Evolutionary conservation across 257 asterid genomes (phyloP), one percentile per base, ranked within the genome.

Genomic region (Eucommia ulmoides): DNA sequence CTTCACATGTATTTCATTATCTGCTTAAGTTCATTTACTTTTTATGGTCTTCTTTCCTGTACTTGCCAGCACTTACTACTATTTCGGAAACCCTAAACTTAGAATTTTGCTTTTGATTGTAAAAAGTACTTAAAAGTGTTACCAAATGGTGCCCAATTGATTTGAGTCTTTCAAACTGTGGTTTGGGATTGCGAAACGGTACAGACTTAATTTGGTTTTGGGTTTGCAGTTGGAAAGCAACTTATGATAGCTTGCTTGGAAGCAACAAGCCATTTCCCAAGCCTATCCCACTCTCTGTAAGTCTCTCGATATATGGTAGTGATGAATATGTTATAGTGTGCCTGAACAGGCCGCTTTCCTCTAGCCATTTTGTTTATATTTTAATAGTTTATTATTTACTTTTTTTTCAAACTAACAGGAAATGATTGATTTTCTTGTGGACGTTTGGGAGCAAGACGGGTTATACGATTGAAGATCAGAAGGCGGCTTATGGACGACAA

Each of bases 381-480:
- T 29, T 29, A 29, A 29, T 12, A 29, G 7, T 7, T 29, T 29
- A 5, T 29, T 5, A 29, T 5, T 29, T 29, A 12, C 38, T 56
- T 29, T 42, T 18, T 33, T 62, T 44, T 51, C 20, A 22, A 71
- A 61, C 44, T 24, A 7, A 53, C 83, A 85, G 95, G 94, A 85
- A 67, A 77, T 85, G 93, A 57, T 82, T 22, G 95, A 79, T 57
- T 82, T 85, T 65, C 84, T 85, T 24, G 95, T 77, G 57, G 93
- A 82, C 60, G 53, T 75, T 42, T 82, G 95, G 95, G 95, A 75
- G 77, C 83, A 77, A 58, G 93, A 82, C 53, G 93, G 93, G 19
- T 45, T 82, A 88, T 82, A 85, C 29, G 86, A 79, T 55, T 78
- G 62, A 73, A n/a, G n/a, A n/a, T n/a, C n/a, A n/a, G n/a, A n/a